Conservation (phyloP, 176 grass and related monocot species). For the Sorghum bicolor region DNA sequence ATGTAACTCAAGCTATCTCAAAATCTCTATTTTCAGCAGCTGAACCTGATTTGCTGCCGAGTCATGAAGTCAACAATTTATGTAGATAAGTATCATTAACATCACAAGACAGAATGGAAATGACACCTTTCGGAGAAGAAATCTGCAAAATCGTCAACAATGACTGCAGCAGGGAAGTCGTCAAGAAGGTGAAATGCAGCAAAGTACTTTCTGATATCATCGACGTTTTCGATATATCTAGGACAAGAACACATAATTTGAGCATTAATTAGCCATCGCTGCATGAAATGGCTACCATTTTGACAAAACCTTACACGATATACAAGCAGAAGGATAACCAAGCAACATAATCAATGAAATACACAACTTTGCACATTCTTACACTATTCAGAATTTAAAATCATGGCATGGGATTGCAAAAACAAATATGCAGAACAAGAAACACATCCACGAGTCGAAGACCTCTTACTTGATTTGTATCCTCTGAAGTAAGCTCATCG, state of each 20-base stretch:
- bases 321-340: neutral
- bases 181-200: slow-evolving; percentile 84
- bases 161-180: slow-evolving; percentile 61
- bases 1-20: too few species aligned
- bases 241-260: slow-evolving; percentile 12
- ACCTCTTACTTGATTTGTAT: slow-evolving; percentile 82
- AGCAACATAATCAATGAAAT: neutral
- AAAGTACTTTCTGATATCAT: slow-evolving; percentile 75
- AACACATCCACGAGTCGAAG: neutral
- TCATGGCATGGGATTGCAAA: neutral
- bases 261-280: neutral
- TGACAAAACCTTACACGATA: neutral
- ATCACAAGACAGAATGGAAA: neutral
- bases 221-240: slow-evolving; percentile 76
- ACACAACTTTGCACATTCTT: neutral
- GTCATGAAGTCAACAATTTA: neutral
- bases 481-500: slow-evolving; percentile 52
- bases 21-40: too few species aligned
- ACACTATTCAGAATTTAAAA: neutral
- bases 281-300: neutral
- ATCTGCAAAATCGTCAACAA: slow-evolving; percentile 90
- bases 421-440: neutral
- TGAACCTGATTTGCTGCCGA: neutral
- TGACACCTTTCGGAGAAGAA: slow-evolving; percentile 65
- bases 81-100: neutral